phyloP scores from a whole-genome alignment of 2,329 filamentous ascomycete genomes.

The Cercospora nicotianae region DNA sequence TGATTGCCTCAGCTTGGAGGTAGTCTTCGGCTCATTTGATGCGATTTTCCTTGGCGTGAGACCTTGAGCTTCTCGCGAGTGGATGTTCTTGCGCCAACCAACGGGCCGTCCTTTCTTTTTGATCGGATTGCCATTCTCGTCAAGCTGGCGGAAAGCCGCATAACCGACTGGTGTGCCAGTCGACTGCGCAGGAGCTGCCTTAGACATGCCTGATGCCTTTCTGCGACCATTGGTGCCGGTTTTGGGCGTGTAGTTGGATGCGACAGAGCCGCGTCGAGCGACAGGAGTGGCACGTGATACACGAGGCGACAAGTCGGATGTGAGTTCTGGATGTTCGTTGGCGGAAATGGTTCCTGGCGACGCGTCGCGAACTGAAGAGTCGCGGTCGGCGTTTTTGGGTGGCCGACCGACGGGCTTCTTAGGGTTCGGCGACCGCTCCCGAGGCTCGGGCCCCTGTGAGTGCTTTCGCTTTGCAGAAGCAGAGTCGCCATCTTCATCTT shows the following conservation, averaged over 20 bases:
- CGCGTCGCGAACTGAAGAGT: conserved; percentile 19
- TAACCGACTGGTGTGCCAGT: conserved; percentile 41
- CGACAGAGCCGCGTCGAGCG: conserved; percentile 1
- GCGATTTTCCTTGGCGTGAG: conserved; percentile 28
- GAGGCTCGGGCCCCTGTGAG: not conserved
- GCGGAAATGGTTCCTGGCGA: not conserved
- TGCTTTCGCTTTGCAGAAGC: conserved; percentile 27
- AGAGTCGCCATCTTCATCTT: conserved; percentile 26
- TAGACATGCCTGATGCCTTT: conserved; percentile 11
- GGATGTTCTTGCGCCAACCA: conserved; percentile 52
- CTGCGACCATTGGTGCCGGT: not conserved
- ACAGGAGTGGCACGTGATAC: conserved; percentile 5
- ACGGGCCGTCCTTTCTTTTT: conserved; percentile 52
- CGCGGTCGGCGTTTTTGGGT: conserved; percentile 10
- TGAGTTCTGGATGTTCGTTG: conserved; percentile 7
- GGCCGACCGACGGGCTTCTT: conserved; percentile 12
- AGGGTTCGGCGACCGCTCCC: conserved; percentile 1
- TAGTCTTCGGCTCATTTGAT: conserved; percentile 14
- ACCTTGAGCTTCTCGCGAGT: conserved; percentile 41
- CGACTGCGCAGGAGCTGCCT: not conserved
- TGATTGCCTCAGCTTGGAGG: conserved; percentile 24
- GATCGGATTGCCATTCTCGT: conserved; percentile 37
- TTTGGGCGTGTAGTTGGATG: conserved; percentile 6
- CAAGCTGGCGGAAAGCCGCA: conserved; percentile 43
- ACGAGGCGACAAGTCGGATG: conserved; percentile 13